Evolutionary conservation across 441 rosid genomes (phyloP).

Genomic region (Populus hybrid): DNA sequence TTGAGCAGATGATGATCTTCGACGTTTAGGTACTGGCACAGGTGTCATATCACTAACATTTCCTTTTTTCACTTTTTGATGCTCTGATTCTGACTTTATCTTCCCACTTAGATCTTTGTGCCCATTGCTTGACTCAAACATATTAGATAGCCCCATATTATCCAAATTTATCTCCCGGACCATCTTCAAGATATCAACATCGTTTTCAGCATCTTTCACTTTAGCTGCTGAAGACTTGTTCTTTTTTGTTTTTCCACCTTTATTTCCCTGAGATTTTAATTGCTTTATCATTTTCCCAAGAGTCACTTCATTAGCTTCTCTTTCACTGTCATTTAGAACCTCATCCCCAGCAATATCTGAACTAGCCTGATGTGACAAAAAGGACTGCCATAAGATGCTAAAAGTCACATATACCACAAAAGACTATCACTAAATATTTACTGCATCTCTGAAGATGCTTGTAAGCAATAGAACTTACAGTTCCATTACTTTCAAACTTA

Average conservation of each 20-base stretch:
- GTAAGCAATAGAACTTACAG: slow-evolving; percentile 41
- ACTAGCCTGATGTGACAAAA: slow-evolving; percentile 43
- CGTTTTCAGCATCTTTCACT: slow-evolving; percentile 52
- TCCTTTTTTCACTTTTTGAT: slow-evolving; percentile 56
- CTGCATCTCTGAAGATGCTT: slow-evolving; percentile 12
- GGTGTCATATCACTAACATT: slow-evolving; percentile 49
- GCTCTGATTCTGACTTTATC: slow-evolving; percentile 36
- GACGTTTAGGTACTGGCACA: slow-evolving; percentile 68
- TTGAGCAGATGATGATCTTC: slow-evolving; percentile 61
- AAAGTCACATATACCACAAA: slow-evolving; percentile 13
- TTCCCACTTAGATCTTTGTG: slow-evolving; percentile 49
- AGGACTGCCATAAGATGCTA: slow-evolving; percentile 21
- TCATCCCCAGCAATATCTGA: slow-evolving; percentile 44
- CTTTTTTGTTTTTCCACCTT: slow-evolving; percentile 55
- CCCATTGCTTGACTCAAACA: slow-evolving; percentile 84
- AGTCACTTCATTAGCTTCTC: slow-evolving; percentile 79
- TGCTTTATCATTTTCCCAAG: slow-evolving; percentile 74
- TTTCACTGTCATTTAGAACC: slow-evolving; percentile 53
- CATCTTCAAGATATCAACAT: slow-evolving; percentile 84
- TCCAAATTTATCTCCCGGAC: slow-evolving; percentile 91
- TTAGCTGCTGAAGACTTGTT: slow-evolving; percentile 44
- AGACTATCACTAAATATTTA: slow-evolving; percentile 9
- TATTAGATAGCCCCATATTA: slow-evolving; percentile 49
- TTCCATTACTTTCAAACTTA: slow-evolving; percentile 53
- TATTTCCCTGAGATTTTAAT: slow-evolving; percentile 66